Conservation (phyloP, 2,329 filamentous ascomycete species). For the Akanthomyces dipterigenus region DNA sequence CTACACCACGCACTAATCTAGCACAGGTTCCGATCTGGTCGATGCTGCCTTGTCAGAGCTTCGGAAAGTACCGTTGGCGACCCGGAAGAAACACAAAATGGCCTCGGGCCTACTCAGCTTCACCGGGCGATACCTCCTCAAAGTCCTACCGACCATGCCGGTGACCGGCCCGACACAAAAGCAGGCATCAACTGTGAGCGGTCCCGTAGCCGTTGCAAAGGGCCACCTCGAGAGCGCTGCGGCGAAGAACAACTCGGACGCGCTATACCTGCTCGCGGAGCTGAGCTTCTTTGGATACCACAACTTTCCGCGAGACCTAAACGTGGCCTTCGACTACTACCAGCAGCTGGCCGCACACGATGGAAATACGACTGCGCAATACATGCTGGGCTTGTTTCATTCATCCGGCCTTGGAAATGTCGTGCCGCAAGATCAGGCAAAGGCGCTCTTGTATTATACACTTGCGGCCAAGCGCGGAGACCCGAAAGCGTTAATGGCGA, state of each 20-base stretch:
- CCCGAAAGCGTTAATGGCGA: slow-evolving; percentile 84
- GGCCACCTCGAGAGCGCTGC: slow-evolving; percentile 47
- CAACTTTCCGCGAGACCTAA: slow-evolving; percentile 76
- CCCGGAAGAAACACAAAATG: slow-evolving; percentile 37
- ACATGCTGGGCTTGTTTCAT: slow-evolving; percentile 95
- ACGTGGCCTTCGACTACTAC: slow-evolving; percentile 74
- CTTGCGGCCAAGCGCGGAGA: slow-evolving; percentile 83
- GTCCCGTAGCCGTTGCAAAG: slow-evolving; percentile 44
- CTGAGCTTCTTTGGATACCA: slow-evolving; percentile 97
- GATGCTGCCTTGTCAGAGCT: slow-evolving; percentile 45
- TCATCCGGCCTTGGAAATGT: slow-evolving; percentile 82
- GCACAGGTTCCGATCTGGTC: slow-evolving; percentile 45
- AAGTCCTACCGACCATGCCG: slow-evolving; percentile 44
- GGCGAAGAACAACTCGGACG: slow-evolving; percentile 63
- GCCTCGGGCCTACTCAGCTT: slow-evolving; percentile 37
- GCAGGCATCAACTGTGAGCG: slow-evolving; percentile 28
- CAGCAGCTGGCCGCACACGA: slow-evolving; percentile 65
- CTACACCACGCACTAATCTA: slow-evolving; percentile 14
- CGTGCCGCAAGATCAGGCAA: slow-evolving; percentile 80
- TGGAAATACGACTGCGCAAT: slow-evolving; percentile 87
- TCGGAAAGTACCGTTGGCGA: slow-evolving; percentile 40
- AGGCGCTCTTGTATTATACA: slow-evolving; percentile 87
- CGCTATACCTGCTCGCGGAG: slow-evolving; percentile 81
- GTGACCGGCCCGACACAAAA: slow-evolving; percentile 37
- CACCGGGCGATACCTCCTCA: slow-evolving; percentile 37